These are phyloP conservation scores for Fusarium cyanostomum DNA, from an alignment of 2,329 filamentous ascomycete species.

Conservation along the genomic window DNA sequence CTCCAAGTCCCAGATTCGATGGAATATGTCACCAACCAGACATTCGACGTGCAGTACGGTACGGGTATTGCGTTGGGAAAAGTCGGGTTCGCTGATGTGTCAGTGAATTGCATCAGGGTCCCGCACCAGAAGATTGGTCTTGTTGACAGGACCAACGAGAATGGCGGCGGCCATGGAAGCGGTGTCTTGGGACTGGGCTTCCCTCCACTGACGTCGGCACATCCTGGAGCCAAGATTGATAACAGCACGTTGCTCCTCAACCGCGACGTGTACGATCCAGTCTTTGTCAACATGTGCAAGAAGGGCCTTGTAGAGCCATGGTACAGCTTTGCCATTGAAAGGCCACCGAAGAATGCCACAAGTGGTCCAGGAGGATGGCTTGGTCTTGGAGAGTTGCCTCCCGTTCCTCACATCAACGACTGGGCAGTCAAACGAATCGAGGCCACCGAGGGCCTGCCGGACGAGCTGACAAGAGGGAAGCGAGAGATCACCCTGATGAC, in stretches of 20 bases:
- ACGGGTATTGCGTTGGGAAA: slow-evolving; percentile 32
- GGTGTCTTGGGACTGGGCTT: slow-evolving; percentile 38
- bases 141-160: slow-evolving; percentile 31
- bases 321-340: slow-evolving; percentile 37
- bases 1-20: slow-evolving; percentile 13
- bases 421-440: slow-evolving; percentile 31
- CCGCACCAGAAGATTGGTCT: slow-evolving; percentile 31
- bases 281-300: slow-evolving; percentile 31
- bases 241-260: slow-evolving; percentile 17
- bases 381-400: slow-evolving; percentile 31
- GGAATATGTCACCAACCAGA: slow-evolving; percentile 42
- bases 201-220: slow-evolving; percentile 33
- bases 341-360: slow-evolving; percentile 5
- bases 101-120: slow-evolving; percentile 33
- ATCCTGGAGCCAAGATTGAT: slow-evolving; percentile 17
- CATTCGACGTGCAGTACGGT: slow-evolving; percentile 32
- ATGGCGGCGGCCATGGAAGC: slow-evolving; percentile 28
- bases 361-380: slow-evolving; percentile 31
- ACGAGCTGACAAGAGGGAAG: slow-evolving; percentile 11
- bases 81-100: slow-evolving; percentile 27
- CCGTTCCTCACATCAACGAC: slow-evolving; percentile 17
- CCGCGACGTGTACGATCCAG: slow-evolving; percentile 20
- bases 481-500: slow-evolving; percentile 29
- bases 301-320: slow-evolving; percentile 26
- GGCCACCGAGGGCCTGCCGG: slow-evolving; percentile 30